Conservation (phyloP, 805 yeast species). For the Metschnikowia lunata region DNA sequence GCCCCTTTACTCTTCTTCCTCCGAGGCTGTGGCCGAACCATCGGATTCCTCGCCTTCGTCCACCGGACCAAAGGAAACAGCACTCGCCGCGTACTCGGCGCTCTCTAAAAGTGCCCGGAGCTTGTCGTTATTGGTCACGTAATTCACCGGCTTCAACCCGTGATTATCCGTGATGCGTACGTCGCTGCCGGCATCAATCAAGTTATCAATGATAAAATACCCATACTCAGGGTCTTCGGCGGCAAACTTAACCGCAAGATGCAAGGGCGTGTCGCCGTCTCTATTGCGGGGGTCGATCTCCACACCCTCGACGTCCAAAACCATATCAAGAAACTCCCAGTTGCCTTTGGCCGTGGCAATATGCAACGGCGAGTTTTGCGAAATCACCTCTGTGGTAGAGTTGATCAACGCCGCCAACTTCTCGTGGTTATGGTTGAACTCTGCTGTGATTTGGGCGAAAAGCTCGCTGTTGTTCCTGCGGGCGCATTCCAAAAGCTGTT, state of each 20-base stretch:
- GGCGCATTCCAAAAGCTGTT: conserved; percentile 82
- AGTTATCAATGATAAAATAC: conserved; percentile 65
- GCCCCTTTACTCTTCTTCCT: conserved; percentile 21
- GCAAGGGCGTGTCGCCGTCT: conserved; percentile 87
- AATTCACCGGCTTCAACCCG: conserved; percentile 72
- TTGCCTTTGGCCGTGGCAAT: conserved; percentile 78
- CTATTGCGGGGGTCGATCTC: conserved; percentile 80
- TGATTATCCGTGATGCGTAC: conserved; percentile 45
- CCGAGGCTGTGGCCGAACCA: conserved; percentile 37
- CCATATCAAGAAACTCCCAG: conserved; percentile 76
- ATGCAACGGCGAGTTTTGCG: conserved; percentile 79
- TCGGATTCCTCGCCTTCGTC: conserved; percentile 26
- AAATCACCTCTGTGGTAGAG: conserved; percentile 57
- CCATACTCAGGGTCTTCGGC: conserved; percentile 84
- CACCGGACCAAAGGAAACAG: conserved; percentile 12
- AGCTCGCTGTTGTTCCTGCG: conserved; percentile 85
- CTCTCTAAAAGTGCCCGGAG: conserved; percentile 65
- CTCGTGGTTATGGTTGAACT: conserved; percentile 35
- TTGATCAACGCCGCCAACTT: conserved; percentile 54
- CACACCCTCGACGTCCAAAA: conserved; percentile 84
- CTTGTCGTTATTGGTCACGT: conserved; percentile 54
- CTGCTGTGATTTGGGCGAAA: conserved; percentile 50
- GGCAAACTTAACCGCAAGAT: conserved; percentile 74
- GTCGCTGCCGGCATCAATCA: conserved; percentile 90
- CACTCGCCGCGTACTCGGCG: conserved; percentile 70